Conservation (phyloP, 768 basidiomycete genomes). For the Boletus pseudo-olivaceus region DNA sequence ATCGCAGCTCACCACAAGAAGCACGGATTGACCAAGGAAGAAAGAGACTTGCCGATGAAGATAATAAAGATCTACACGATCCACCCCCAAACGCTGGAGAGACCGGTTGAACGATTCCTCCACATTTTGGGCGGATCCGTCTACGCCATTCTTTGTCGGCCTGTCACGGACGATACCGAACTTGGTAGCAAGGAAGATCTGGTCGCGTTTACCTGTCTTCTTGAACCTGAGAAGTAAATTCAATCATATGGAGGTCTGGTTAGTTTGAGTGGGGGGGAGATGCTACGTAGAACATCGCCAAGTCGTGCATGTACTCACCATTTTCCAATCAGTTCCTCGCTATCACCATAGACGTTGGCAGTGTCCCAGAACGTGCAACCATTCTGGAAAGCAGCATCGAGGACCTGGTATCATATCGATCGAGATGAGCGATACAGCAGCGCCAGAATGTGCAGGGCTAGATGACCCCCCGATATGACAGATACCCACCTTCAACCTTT, state of each 20-base stretch:
- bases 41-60: constrained; percentile 34
- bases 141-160: constrained; percentile 17
- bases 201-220: constrained; percentile 40
- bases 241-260: too few relatives aligned
- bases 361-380: constrained; percentile 50
- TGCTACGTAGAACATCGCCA: not conserved
- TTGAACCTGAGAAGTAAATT: constrained; percentile 37
- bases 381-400: constrained; percentile 39
- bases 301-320: constrained; percentile 29
- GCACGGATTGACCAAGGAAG: too few relatives aligned
- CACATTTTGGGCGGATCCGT: constrained; percentile 42
- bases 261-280: not conserved
- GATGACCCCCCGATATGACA: accelerated
- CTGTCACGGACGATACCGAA: constrained; percentile 37
- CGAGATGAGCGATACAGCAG: not conserved
- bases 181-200: constrained; percentile 65
- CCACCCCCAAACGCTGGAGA: constrained; percentile 40
- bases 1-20: not conserved
- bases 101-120: constrained; percentile 37
- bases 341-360: constrained; percentile 40
- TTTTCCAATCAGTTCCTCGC: constrained; percentile 44
- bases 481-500: constrained; percentile 49
- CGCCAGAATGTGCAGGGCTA: too few relatives aligned
- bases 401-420: constrained; percentile 26
- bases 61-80: constrained; percentile 46